A percentile compares a stretch with the other conserved stretches of the same genome.
phyloP scores from a whole-genome alignment of 1,139 yeast genomes.

The Zygosaccharomyces pseudobailii region DNA sequence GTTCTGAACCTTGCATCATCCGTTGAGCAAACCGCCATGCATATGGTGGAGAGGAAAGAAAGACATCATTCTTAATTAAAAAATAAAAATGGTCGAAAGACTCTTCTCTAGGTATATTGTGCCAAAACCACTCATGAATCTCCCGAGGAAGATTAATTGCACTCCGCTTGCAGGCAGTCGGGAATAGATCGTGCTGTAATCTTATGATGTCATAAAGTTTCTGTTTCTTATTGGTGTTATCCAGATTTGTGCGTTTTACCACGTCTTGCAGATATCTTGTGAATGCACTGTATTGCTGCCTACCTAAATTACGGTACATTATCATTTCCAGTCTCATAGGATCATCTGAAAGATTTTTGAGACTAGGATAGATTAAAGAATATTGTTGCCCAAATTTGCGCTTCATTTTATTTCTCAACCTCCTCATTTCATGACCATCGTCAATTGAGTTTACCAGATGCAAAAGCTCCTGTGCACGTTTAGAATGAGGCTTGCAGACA shows the following conservation, averaged over 20 bases:
- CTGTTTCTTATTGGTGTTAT: constrained; percentile 9
- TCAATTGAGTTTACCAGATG: constrained; percentile 3
- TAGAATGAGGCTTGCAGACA: constrained; percentile 3
- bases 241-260: constrained; percentile 2
- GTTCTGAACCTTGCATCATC: constrained; percentile 27
- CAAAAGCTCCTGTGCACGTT: constrained; percentile 5
- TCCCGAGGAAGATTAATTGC: constrained; percentile 22
- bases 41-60: constrained; percentile 16
- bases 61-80: constrained; percentile 24
- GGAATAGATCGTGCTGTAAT: constrained; percentile 18
- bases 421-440: constrained; percentile 10
- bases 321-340: constrained; percentile 7
- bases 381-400: constrained; percentile 7
- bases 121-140: constrained; percentile 29
- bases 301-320: constrained; percentile 9
- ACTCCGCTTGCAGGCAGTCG: constrained; percentile 7
- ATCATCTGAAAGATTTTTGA: constrained; percentile 5
- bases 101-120: constrained; percentile 15
- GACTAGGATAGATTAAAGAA: constrained; percentile 1
- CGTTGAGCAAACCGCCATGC: constrained; percentile 14
- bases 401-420: constrained; percentile 9
- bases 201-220: constrained; percentile 16
- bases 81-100: constrained; percentile 24
- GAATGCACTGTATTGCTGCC: constrained; percentile 12
- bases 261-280: constrained; percentile 5